Evolutionary conservation across 1,284 basidiomycete genomes (phyloP), one percentile per base, ranked within the genome.

Genomic region (Waitea zeae): DNA sequence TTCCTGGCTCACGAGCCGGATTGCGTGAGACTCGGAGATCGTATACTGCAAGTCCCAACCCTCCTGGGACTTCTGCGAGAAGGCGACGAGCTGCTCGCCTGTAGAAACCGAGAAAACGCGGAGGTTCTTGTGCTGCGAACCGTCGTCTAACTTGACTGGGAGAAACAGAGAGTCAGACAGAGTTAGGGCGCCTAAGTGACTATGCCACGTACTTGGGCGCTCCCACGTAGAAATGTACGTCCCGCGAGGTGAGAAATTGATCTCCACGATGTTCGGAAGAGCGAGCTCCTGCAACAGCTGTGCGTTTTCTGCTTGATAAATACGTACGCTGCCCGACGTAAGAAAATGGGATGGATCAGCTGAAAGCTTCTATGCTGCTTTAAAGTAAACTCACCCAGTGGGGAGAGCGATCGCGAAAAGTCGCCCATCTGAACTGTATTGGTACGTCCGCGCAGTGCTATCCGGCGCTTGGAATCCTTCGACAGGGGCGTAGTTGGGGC

Each of bases 141-240:
- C 81, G 44, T 87, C 83, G 50, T 86, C 86, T 34, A 78, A 65
- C 56, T 86, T 86, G 43, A 67, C 68, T 73, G 42, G 9, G 9
- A 20, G 11, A 6, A 36, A 38, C 13, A 20, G 20, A 17, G 27
- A 46, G n/a, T n/a, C n/a, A n/a, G n/a, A n/a, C n/a, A 34, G 17
- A 20, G 34, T 36, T 18, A 45, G 33, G 44, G 36, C 42, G 40
- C 17, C 40, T 13, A 14, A 32, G n/a, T 20, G 13, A 29, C n/a
- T 19, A 17, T 12, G 14, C 6, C 20, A 53, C 64, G 45, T 53
- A 70, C 70, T 60, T 42, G 78, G 82, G 40, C 93, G 72, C 59
- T 96, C 89, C 84, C 89, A 97, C 31, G 88, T 95, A 39, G 83
- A 88, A 33, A 98, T 53, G 55, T 86, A 95, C 1, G 82, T 88